Evolutionary conservation across 805 yeast genomes (phyloP), one percentile per base, ranked within the genome.

Genomic region (Isabelozyma pseudorhagii): DNA sequence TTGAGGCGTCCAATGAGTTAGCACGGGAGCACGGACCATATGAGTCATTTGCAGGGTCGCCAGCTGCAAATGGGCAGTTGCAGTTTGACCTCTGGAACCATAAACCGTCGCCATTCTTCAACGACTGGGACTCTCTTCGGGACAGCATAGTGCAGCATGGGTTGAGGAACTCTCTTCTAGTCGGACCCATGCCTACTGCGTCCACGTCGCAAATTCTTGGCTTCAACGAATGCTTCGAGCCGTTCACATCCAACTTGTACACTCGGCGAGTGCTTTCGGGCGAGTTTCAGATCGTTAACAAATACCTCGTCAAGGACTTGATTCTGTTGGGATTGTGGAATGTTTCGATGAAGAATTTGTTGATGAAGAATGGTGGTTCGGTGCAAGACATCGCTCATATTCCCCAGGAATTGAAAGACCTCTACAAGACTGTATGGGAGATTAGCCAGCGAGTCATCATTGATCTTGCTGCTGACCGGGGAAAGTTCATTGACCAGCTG

Each of bases 131-230:
- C 54, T 54, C 68, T 6, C 68, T 90, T 58, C 90, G 87, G 68
- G 72, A 69, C 9, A 71, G 81, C 40, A 76, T 93, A 52, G 70
- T 71, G 46, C 67, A 71, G 53, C 69, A 82, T 60, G 98, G 98
- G 44, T 60, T 93, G 40, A 77, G 97, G 62, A 93, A 93, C 74
- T 93, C 97, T 4, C 71, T 93, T 49, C 67, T 92, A 14, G 88
- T 92, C 34, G 97, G 96, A 1, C 94, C 97, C 47, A 93, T 93
- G 98, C 98, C 98, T 42, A 93, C 98, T 14, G 98, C 98, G 1
- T 90, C 97, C 1, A 93, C 98, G 1, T 93, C 98, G 3, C 97
- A 91, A 73, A 92, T 93, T 46, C 75, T 93, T 46, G 98, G 97
- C 39, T 89, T 81, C 75, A 92, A 84, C 59, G 98, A 93, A 72